These are phyloP conservation scores for Neurospora terricola DNA, from an alignment of 495 filamentous ascomycete genomes.

Conservation along the genomic window DNA sequence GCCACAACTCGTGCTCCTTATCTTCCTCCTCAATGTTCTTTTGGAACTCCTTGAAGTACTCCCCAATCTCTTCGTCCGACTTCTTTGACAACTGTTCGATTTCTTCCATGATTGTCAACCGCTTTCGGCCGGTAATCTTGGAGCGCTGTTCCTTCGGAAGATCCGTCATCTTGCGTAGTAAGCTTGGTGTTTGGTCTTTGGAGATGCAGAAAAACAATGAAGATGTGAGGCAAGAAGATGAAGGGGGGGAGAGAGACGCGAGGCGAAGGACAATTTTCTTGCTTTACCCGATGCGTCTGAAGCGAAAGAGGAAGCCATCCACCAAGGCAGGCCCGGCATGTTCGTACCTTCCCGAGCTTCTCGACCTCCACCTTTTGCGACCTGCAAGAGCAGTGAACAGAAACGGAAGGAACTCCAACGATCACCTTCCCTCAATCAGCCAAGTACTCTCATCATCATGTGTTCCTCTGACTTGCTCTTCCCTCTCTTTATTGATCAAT, in stretches of 20 bases:
- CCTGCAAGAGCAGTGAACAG: too few species aligned
- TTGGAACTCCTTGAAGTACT: too few species aligned
- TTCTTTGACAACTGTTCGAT: not conserved
- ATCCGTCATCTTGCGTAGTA: not conserved
- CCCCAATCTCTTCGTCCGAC: not conserved
- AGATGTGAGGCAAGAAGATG: not conserved
- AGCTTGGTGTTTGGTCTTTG: not conserved
- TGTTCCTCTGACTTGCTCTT: too few species aligned
- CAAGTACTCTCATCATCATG: too few species aligned
- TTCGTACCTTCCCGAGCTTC: too few species aligned
- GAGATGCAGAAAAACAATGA: not conserved
- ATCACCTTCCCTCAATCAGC: too few species aligned
- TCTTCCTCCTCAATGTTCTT: too few species aligned
- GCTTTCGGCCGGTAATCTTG: not conserved
- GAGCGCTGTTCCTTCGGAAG: not conserved
- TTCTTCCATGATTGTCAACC: not conserved
- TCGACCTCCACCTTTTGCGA: too few species aligned
- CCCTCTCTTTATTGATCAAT: too few species aligned
- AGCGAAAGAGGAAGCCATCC: not conserved
- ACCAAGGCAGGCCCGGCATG: not conserved
- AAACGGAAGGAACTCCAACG: not conserved
- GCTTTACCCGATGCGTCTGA: not conserved
- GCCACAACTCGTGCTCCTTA: too few species aligned
- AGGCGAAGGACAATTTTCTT: not conserved
- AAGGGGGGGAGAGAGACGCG: not conserved